Base-by-base conservation (phyloP, 2,329 filamentous ascomycete genomes). In the Aspergillus sp. region DNA sequence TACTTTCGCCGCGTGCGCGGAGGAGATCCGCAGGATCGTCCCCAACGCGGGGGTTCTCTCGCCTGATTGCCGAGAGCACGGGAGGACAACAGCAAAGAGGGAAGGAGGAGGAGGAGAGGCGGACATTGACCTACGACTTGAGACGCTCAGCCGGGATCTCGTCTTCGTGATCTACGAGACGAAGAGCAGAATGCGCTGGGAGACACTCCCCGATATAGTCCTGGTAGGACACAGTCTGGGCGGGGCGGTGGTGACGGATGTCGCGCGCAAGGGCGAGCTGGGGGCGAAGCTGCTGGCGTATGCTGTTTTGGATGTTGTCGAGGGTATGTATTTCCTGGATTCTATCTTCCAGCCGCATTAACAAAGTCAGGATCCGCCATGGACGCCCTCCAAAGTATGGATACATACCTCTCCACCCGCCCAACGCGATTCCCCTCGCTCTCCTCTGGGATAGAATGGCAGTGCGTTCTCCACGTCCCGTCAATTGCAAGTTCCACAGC, bases 321-420 rank as follows among this genome's bases (percentile, higher is more conserved):
- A 98, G 61, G 84, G 63, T 63, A 43, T 19, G 37, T 15, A 17
- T n/a, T 15, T 24, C n/a, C 10, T 26, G 8, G 3, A 15, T 29
- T 13, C n/a, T n/a, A n/a, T n/a, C n/a, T n/a, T n/a, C n/a, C n/a
- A n/a, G n/a, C n/a, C n/a, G n/a, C n/a, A n/a, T n/a, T n/a, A n/a
- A n/a, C n/a, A n/a, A 26, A 13, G 12, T 4, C 26, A 66, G 74
- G 91, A 8, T 93, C 85, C 1, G 91, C 91, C 20, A 89, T 98
- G 60, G 91, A 96, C 56, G 89, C 91, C 2, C 69, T 98, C 33
- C 79, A 86, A 57, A 88, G 82, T 58, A 98, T 98, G 91, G 82
- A 91, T 45, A 82, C 80, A 3, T 95, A 95, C 57, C 72, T 98
- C 13, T 79, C 82, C 1, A 86, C 80, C 4, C 74, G 91, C 14